phyloP scores from a whole-genome alignment of 768 basidiomycete species.

The Collybia sordida region DNA sequence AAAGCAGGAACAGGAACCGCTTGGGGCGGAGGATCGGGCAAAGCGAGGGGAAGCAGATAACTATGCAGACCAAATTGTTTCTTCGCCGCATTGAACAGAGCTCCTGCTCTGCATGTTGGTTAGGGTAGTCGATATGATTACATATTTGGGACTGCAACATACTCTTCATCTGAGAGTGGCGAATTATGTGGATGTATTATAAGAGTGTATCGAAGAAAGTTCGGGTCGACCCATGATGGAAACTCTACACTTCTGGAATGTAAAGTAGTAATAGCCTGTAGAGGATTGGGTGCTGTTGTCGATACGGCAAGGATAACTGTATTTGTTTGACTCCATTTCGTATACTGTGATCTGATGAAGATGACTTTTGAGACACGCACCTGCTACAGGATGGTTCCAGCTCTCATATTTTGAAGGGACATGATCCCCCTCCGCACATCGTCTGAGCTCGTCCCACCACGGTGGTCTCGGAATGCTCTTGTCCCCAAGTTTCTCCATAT shows the following conservation, averaged over 20 bases:
- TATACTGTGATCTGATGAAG: slow-evolving; percentile 3
- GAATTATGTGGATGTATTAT: slow-evolving; percentile 76
- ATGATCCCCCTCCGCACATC: slow-evolving; percentile 76
- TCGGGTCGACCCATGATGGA: slow-evolving; percentile 80
- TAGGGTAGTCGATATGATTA: too few relatives aligned
- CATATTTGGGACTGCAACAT: slow-evolving; percentile 26
- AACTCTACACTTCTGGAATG: slow-evolving; percentile 66
- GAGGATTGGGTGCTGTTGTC: slow-evolving; percentile 76
- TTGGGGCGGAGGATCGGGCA: slow-evolving; percentile 63
- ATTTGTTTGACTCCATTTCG: slow-evolving; percentile 11
- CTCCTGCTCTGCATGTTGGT: slow-evolving; percentile 52
- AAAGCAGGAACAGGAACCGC: slow-evolving; percentile 67
- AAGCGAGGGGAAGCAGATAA: slow-evolving; percentile 62
- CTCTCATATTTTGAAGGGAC: slow-evolving; percentile 70
- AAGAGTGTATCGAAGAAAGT: slow-evolving; percentile 68
- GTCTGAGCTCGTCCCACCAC: slow-evolving; percentile 86
- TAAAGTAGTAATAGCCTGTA: slow-evolving; percentile 77
- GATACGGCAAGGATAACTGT: slow-evolving; percentile 82
- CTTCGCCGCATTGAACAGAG: slow-evolving; percentile 84
- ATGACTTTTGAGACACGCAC: slow-evolving; percentile 45
- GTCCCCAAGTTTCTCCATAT: slow-evolving; percentile 49
- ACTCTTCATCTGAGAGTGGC: slow-evolving; percentile 78
- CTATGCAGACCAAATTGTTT: slow-evolving; percentile 82
- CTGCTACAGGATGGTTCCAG: slow-evolving; percentile 85
- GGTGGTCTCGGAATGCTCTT: slow-evolving; percentile 52